These are phyloP conservation scores for Pseudocercospora ulei DNA, from an alignment of 2,329 filamentous ascomycete species.

Conservation along the genomic window DNA sequence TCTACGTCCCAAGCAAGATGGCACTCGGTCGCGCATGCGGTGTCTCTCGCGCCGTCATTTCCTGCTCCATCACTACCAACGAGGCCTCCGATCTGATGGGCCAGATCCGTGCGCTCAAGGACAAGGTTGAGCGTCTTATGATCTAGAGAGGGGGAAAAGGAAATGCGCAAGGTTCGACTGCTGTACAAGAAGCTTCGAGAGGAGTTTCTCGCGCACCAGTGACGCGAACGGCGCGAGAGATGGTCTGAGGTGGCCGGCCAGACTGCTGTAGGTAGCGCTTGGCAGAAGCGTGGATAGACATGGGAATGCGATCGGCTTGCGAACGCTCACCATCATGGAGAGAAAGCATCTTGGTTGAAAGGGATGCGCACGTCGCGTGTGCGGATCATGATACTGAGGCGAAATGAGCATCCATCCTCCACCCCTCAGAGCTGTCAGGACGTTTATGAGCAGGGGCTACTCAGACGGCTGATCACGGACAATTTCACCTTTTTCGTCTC, in stretches of 20 bases:
- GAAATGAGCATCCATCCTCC: too few relatives aligned
- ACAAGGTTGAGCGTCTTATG: slow-evolving; percentile 91
- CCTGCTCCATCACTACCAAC: slow-evolving; percentile 80
- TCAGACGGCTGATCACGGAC: too few relatives aligned
- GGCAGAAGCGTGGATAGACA: slow-evolving; percentile 2
- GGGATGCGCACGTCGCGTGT: too few relatives aligned
- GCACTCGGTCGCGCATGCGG: slow-evolving; percentile 81
- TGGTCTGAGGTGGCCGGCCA: background rate
- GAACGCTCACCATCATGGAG: background rate
- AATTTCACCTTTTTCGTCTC: too few relatives aligned
- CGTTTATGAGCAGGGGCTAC: too few relatives aligned
- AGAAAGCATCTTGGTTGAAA: too few relatives aligned
- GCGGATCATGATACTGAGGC: too few relatives aligned
- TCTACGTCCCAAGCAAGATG: slow-evolving; percentile 56
- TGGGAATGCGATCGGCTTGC: slow-evolving; percentile 1
- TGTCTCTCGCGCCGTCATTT: slow-evolving; percentile 79
- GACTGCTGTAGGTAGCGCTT: background rate
- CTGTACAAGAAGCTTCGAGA: background rate
- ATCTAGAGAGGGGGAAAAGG: slow-evolving; percentile 47
- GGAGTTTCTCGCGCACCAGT: background rate
- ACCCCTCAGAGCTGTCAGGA: too few relatives aligned
- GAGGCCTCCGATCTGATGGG: slow-evolving; percentile 76
- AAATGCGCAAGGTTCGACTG: background rate
- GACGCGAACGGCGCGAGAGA: background rate
- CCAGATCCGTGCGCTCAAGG: slow-evolving; percentile 80